Evolutionary conservation across 1,139 yeast genomes (phyloP), one percentile per base, ranked within the genome.

Genomic region (Geotrichum australiense): DNA sequence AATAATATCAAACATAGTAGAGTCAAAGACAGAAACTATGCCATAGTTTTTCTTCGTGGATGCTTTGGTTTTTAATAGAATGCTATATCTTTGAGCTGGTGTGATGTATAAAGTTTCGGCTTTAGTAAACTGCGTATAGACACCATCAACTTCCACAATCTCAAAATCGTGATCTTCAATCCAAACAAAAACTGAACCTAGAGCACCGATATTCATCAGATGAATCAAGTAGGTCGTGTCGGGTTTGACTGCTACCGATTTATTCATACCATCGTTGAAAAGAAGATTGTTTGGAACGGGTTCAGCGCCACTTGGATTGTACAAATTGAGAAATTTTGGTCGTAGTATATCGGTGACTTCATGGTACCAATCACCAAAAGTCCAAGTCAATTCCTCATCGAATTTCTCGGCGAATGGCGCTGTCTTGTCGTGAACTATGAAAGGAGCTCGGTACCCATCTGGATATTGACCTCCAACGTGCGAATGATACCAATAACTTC

Each of bases 291-390:
- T 78, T 2, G 97, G 97, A 53, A 89, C 76, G 33, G 97, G 97
- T 64, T 89, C 97, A 26, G 96, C 96, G 50, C 97, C 97, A 4
- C 96, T 84, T 35, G 97, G 97, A 64, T 89, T 89, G 66, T 73
- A 80, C 50, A 81, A 63, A 51, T 69, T 74, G 66, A 85, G 59
- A 65, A 87, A 87, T 35, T 49, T 47, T 15, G 57, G 53, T 48
- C 71, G 64, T 52, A 87, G 69, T 16, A 58, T 71, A 36, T 70
- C 70, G 35, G 80, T 69, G 41, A 69, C 64, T 27, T 74, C 69
- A 61, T 86, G 94, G 64, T 89, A 89, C 93, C 95, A 87, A 53
- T 89, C 97, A 35, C 80, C 67, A 31, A 89, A 56, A 6, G 81
- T 65, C 49, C 87, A 61, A n/a, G 73, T 62, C 23, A 76, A 69